These are phyloP conservation scores for Xylaria sp. DNA, from an alignment of 2,329 filamentous ascomycete genomes.

Conservation along the genomic window DNA sequence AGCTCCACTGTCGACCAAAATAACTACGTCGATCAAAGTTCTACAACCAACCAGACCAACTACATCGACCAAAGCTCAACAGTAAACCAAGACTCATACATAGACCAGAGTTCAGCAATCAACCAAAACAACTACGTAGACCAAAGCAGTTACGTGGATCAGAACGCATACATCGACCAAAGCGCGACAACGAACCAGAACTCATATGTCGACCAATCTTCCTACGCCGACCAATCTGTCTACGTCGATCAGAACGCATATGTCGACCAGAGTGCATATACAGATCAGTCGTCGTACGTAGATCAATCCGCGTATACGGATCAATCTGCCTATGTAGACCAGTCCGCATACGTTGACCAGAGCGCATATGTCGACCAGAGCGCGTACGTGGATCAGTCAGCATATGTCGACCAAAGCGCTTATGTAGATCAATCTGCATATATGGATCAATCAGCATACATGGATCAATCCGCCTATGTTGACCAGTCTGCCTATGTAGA, in stretches of 20 bases:
- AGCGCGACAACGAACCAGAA: conserved; percentile 7
- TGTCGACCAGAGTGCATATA: conserved; percentile 22
- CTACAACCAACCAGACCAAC: conserved; percentile 20
- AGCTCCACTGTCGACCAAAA: conserved; percentile 13
- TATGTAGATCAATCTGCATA: conserved; percentile 26
- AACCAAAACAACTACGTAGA: conserved; percentile 24
- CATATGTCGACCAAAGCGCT: conserved; percentile 23
- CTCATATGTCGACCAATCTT: conserved; percentile 21
- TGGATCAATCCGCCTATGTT: conserved; percentile 21
- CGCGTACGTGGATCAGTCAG: conserved; percentile 18
- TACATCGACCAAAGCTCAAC: conserved; percentile 16
- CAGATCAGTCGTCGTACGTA: conserved; percentile 15
- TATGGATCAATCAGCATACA: conserved; percentile 12
- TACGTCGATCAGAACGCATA: conserved; percentile 13
- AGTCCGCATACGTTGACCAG: conserved; percentile 15
- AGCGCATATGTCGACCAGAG: conserved; percentile 22
- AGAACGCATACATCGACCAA: conserved; percentile 23
- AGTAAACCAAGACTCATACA: conserved; percentile 14
- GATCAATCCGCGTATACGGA: conserved; percentile 24
- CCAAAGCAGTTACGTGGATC: conserved; percentile 18
- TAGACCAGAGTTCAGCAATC: conserved; percentile 17
- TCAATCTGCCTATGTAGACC: conserved; percentile 21
- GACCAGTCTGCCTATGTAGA: conserved; percentile 13
- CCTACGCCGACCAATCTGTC: conserved; percentile 19
- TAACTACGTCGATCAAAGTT: conserved; percentile 18